phyloP scores from a whole-genome alignment of 2,329 filamentous ascomycete genomes.

The Arthrobotrys entomopaga region DNA sequence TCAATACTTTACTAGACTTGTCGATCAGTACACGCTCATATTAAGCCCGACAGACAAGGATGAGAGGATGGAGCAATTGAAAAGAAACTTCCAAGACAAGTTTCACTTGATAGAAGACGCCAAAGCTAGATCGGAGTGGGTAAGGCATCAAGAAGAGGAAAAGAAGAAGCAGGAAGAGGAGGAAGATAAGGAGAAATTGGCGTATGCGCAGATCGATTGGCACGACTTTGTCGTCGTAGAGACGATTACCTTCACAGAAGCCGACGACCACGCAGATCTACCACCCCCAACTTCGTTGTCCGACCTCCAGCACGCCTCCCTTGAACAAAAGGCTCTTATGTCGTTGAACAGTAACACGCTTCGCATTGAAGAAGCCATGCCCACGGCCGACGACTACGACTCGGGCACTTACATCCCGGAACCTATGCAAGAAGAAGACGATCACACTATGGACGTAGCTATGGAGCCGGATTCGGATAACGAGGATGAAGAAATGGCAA shows the following conservation, averaged over 20 bases:
- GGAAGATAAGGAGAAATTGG: conserved; percentile 79
- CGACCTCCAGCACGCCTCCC: conserved; percentile 90
- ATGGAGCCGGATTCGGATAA: conserved; percentile 62
- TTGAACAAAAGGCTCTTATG: conserved; percentile 93
- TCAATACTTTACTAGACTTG: conserved; percentile 90
- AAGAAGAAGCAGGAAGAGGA: conserved; percentile 89
- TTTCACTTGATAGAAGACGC: conserved; percentile 82
- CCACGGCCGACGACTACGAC: conserved; percentile 76
- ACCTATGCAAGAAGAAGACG: conserved; percentile 56
- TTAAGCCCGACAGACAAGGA: conserved; percentile 65
- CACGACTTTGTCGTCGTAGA: conserved; percentile 96
- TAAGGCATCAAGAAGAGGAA: conserved; percentile 83
- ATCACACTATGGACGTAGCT: conserved; percentile 58
- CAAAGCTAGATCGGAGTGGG: conserved; percentile 86
- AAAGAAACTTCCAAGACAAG: conserved; percentile 79
- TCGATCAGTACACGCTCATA: conserved; percentile 82
- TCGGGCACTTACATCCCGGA: conserved; percentile 60
- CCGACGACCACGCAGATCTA: conserved; percentile 84
- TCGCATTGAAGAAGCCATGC: conserved; percentile 94
- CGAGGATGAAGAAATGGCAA: conserved; percentile 72
- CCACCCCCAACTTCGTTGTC: conserved; percentile 88
- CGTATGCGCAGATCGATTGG: conserved; percentile 93
- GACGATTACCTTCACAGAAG: conserved; percentile 89
- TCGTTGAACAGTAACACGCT: conserved; percentile 79
- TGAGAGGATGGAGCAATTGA: conserved; percentile 76